Conservation (phyloP, 192 early-diverging fungal species). For the Cetraspora pellucida region DNA sequence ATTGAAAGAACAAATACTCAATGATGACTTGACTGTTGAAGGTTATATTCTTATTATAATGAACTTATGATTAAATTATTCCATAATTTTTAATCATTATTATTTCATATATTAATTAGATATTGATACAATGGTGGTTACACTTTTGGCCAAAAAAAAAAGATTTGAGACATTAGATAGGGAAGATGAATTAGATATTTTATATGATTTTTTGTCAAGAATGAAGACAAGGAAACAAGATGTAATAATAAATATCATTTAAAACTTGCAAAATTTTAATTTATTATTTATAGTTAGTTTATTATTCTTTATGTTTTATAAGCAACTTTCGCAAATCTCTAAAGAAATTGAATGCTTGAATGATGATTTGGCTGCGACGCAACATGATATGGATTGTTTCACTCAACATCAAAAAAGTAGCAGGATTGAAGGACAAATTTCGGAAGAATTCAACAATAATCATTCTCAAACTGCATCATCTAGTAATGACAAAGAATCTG, state of each 20-base stretch:
- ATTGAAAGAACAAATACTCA: constrained; percentile 37
- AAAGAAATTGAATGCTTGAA: constrained; percentile 49
- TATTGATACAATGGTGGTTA: constrained; percentile 61
- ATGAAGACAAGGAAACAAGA: constrained; percentile 60
- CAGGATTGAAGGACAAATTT: neutral
- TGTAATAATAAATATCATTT: constrained; percentile 33
- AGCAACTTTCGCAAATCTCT: constrained; percentile 48
- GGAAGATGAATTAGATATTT: constrained; percentile 59
- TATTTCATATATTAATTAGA: constrained; percentile 43
- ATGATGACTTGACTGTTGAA: constrained; percentile 30
- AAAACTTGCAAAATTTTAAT: no score
- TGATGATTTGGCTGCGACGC: constrained; percentile 45
- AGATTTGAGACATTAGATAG: constrained; percentile 57
- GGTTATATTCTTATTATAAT: neutral
- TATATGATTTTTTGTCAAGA: constrained; percentile 67
- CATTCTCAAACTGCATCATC: neutral
- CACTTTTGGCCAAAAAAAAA: constrained; percentile 66
- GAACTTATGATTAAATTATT: neutral
- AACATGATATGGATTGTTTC: constrained; percentile 7
- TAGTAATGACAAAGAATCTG: neutral
- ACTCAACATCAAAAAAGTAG: neutral
- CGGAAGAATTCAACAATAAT: neutral
- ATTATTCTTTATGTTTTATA: neutral
- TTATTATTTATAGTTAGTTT: neutral
- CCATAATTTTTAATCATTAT: neutral